Evolutionary conservation across 495 filamentous ascomycete species (phyloP), one percentile per base, ranked within the genome.

Genomic region (Xylaria venustula): DNA sequence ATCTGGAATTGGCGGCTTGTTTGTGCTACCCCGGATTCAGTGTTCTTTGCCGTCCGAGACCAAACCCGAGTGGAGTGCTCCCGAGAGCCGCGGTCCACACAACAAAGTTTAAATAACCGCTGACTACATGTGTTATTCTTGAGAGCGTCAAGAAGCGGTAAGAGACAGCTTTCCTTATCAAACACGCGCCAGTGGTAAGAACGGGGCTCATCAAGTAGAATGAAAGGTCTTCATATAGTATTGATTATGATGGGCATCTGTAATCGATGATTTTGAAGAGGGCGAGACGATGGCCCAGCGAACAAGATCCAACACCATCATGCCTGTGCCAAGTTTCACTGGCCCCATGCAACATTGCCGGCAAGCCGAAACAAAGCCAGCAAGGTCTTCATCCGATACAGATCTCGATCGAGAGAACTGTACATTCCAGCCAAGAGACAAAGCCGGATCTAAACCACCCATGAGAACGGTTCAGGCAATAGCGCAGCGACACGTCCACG

Each of bases 11-110:
- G 51, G 32, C 40, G 37, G 37, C 19, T 7, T n/a, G 6, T 17
- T 26, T n/a, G 42, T 37, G 42, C 44, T 48, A 45, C 54, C 7
- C 42, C 20, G 1, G 54, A 48, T 25, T n/a, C n/a, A n/a, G n/a
- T n/a, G n/a, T n/a, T 48, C 41, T 57, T 22, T 49, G 12, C 2
- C 22, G 22, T 49, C 17, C 22, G 36, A 36, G 46, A 50, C 34
- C 14, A 42, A 17, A 42, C 8, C 8, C 17, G 40, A 50, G 45
- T 46, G 44, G 55, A 59, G 40, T 47, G 14, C 22, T 32, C 57
- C 57, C 57, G 57, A 60, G 47, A 60, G 57, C 57, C 57, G 57
- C 19, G n/a, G 30, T 25, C 48, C 36, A 52, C 57, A 60, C 36
- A 47, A 37, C 47, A 44, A 44, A 34, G 37, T 25, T 1, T 23